A percentile compares a stretch with the other conserved stretches of the same genome.
These are phyloP conservation scores for Craterostigma plantagineum DNA, from an alignment of 257 asterid species.

Conservation along the genomic window DNA sequence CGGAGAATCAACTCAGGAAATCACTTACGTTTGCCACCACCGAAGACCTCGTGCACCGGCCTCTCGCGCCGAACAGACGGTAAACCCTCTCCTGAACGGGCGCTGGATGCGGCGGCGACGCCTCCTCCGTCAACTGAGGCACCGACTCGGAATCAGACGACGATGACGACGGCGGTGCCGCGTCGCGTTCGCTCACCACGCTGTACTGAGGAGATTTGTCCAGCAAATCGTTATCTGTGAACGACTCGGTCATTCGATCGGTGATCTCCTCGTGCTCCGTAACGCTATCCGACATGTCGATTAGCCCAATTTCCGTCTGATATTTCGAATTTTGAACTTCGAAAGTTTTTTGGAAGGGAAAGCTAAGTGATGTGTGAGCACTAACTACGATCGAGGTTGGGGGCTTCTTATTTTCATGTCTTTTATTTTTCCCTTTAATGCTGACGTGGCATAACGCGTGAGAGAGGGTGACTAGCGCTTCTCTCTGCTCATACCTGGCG, in stretches of 20 bases:
- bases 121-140: constrained; percentile 10
- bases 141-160: constrained; percentile 44
- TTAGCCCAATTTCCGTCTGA: no score
- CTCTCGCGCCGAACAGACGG: constrained; percentile 52
- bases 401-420: no score
- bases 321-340: no score
- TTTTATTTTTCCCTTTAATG: neutral
- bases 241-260: neutral
- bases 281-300: no score
- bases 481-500: neutral
- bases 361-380: no score
- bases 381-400: no score
- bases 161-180: constrained; percentile 19
- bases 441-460: constrained; percentile 5
- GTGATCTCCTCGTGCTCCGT: constrained; percentile 4
- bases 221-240: neutral
- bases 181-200: neutral
- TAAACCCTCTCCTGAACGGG: constrained; percentile 29
- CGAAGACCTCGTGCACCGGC: constrained; percentile 67
- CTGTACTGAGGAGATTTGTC: neutral
- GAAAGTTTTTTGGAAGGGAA: no score
- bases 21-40: constrained; percentile 76
- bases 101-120: constrained; percentile 16
- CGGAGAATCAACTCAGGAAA: no score
- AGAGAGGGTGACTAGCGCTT: no score